These are phyloP conservation scores for Malania oleifera DNA, from an alignment of 164 flowering plant species.

Conservation along the genomic window DNA sequence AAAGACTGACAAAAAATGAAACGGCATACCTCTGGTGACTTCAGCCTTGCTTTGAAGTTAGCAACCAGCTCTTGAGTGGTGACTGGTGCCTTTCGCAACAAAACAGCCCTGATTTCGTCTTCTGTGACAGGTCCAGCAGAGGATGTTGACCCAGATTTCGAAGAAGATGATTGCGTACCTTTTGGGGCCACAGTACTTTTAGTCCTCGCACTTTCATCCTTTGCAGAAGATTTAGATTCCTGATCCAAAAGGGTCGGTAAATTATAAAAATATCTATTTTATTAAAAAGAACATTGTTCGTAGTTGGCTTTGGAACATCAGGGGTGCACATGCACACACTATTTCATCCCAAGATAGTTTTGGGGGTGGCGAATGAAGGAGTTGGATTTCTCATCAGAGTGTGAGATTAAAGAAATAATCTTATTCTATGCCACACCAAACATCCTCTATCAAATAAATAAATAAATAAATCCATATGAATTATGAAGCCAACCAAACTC, in stretches of 20 bases:
- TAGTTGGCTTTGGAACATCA: no score
- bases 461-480: no score
- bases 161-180: conserved; percentile 31
- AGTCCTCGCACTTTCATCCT: conserved; percentile 40
- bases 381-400: no score
- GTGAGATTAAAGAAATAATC: background rate
- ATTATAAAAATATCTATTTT: no score
- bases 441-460: no score
- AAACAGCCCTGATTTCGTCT: conserved; percentile 81
- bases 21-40: conserved; percentile 51
- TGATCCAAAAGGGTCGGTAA: conserved; percentile 24
- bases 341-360: no score
- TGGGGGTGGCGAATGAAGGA: no score
- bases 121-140: conserved; percentile 71
- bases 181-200: conserved; percentile 38
- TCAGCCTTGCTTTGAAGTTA: conserved; percentile 68
- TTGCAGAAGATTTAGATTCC: conserved; percentile 53
- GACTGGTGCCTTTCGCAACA: conserved; percentile 60
- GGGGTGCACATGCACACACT: no score
- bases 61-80: conserved; percentile 91
- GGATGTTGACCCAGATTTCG: conserved; percentile 32
- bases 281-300: no score
- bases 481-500: background rate
- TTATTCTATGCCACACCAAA: background rate
- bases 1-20: background rate